Conservation (phyloP, 805 yeast genomes). For the Suhomyces tanzawaensis region DNA sequence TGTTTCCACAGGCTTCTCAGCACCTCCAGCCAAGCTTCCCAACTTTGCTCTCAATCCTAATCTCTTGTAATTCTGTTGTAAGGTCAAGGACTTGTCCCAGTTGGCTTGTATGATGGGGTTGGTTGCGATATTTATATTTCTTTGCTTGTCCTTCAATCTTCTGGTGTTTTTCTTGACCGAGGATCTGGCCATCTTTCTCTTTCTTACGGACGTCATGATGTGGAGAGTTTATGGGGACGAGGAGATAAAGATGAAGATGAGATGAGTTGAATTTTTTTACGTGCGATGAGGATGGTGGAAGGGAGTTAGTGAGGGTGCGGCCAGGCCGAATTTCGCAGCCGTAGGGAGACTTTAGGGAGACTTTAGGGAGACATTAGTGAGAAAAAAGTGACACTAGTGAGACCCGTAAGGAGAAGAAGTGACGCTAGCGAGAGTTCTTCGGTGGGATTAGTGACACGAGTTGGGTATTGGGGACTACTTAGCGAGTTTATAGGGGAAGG, state of each 20-base stretch:
- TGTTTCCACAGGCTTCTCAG: constrained; percentile 54
- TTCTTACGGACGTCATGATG: constrained; percentile 71
- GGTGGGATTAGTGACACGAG: too few relatives aligned
- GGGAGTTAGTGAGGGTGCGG: too few relatives aligned
- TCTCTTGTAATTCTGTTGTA: constrained; percentile 80
- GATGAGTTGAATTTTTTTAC: constrained; percentile 8
- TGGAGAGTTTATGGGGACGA: background rate
- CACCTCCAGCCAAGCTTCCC: constrained; percentile 75
- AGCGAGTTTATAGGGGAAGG: too few relatives aligned
- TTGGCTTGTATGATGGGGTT: constrained; percentile 83
- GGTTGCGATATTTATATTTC: constrained; percentile 60
- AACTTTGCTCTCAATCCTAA: constrained; percentile 73
- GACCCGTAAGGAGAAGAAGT: too few relatives aligned
- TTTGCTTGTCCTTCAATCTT: constrained; percentile 65
- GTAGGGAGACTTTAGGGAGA: too few relatives aligned
- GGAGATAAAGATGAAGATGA: constrained; percentile 2
- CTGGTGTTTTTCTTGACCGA: constrained; percentile 69
- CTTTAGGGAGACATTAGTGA: too few relatives aligned
- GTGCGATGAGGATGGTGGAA: background rate
- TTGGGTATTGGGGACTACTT: too few relatives aligned
- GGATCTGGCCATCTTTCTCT: constrained; percentile 77
- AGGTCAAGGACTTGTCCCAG: constrained; percentile 84
- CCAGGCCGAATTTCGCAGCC: too few relatives aligned
- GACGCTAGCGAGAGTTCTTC: too few relatives aligned
- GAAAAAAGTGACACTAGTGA: too few relatives aligned